phyloP scores from a whole-genome alignment of 179 eudicot species.

The Gypsophila paniculata region DNA sequence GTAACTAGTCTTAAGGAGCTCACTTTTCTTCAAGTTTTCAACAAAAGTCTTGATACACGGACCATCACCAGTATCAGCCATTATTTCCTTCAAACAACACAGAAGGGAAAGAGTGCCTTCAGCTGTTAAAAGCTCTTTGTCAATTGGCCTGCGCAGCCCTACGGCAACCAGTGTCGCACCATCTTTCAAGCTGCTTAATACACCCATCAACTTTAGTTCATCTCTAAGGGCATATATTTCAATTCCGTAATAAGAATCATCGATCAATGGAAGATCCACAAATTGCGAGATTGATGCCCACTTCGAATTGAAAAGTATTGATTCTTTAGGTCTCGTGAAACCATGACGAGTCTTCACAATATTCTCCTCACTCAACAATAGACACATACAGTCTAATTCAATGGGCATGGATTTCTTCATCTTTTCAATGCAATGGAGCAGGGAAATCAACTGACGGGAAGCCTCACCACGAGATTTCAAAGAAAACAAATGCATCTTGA shows the following conservation, averaged over 20 bases:
- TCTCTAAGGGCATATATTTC: constrained; percentile 30
- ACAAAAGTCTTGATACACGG: constrained; percentile 14
- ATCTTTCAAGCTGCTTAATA: constrained; percentile 32
- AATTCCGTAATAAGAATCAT: constrained; percentile 36
- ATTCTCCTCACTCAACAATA: constrained; percentile 24
- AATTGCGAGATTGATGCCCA: constrained; percentile 35
- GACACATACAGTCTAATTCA: constrained; percentile 16
- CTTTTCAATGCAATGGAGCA: constrained; percentile 26
- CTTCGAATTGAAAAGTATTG: constrained; percentile 32
- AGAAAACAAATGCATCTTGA: constrained; percentile 24
- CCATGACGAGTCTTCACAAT: constrained; percentile 37
- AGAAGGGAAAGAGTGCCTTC: constrained; percentile 30
- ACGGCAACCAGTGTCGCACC: constrained; percentile 34
- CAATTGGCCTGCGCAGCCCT: constrained; percentile 26
- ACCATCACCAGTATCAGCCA: constrained; percentile 6
- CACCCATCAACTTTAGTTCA: constrained; percentile 41
- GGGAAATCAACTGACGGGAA: constrained; percentile 13
- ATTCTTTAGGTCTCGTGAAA: constrained; percentile 24
- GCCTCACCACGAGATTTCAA: neutral
- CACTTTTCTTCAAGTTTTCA: constrained; percentile 26
- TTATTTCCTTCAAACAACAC: constrained; percentile 21
- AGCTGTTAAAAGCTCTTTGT: constrained; percentile 26
- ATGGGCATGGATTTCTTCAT: constrained; percentile 18
- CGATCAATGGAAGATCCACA: constrained; percentile 42
- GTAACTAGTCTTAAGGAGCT: constrained; percentile 34